Conservation (phyloP, 2,329 filamentous ascomycete genomes). For the Cladophialophora chaetospira region DNA sequence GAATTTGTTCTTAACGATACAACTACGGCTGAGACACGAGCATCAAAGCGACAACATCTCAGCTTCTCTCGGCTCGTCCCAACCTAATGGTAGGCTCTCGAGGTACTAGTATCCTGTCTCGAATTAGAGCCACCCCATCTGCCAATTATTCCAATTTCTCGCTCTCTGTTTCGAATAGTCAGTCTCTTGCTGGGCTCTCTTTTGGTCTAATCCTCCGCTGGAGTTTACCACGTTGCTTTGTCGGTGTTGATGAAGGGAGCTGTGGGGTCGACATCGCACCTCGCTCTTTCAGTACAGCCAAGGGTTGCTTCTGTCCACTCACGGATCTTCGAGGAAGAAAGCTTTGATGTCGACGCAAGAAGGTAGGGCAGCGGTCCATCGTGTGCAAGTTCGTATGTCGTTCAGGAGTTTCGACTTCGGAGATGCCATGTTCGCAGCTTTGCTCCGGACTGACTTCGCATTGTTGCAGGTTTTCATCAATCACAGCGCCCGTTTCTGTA, state of each 20-base stretch:
- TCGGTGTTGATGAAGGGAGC: conserved; percentile 13
- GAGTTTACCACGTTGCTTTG: conserved; percentile 15
- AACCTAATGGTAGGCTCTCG: too few relatives aligned
- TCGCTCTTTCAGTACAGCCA: conserved; percentile 16
- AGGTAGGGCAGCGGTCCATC: conserved; percentile 23
- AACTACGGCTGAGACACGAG: too few relatives aligned
- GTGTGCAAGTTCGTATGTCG: background rate
- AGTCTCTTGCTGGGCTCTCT: background rate
- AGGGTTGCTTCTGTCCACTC: conserved; percentile 12
- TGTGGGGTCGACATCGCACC: conserved; percentile 16
- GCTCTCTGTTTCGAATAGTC: background rate
- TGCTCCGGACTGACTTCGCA: too few relatives aligned
- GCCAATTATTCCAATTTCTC: background rate
- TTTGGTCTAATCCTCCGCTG: conserved; percentile 18
- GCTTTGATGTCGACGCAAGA: conserved; percentile 24
- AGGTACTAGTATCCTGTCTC: too few relatives aligned
- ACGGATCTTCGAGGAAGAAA: conserved; percentile 5
- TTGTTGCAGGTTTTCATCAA: background rate
- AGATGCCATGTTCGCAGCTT: background rate
- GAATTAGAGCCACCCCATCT: background rate
- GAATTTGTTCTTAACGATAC: too few relatives aligned
- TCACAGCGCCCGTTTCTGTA: background rate
- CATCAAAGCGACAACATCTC: too few relatives aligned
- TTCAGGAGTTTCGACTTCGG: background rate
- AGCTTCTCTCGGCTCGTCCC: too few relatives aligned